Percentiles rank a stretch among this genome's conserved stretches.
These are phyloP conservation scores for Ziziphus jujuba DNA, from an alignment of 306 rosid genomes.

Conservation along the genomic window DNA sequence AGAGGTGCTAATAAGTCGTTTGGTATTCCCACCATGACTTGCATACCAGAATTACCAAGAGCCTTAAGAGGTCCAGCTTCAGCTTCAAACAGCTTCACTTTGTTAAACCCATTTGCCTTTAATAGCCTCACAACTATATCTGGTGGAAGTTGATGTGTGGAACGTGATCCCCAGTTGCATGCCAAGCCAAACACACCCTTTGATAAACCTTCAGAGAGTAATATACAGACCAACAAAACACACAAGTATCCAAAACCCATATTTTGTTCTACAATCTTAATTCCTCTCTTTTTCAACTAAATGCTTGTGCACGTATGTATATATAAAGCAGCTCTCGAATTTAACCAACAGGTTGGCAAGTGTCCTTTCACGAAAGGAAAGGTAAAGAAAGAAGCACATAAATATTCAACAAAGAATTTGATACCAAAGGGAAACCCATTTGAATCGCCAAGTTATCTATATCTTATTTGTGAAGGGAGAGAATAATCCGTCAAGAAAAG, in stretches of 20 bases:
- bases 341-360: neutral
- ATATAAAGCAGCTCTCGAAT: conserved; percentile 26
- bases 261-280: conserved; percentile 3
- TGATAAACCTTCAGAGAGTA: conserved; percentile 34
- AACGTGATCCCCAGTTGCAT: conserved; percentile 81
- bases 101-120: conserved; percentile 78
- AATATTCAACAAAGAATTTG: conserved; percentile 47
- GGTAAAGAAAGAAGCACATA: conserved; percentile 68
- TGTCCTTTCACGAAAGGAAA: conserved; percentile 56
- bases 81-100: conserved; percentile 92
- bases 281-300: neutral
- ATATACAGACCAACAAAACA: conserved; percentile 45
- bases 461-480: conserved; percentile 23
- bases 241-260: conserved; percentile 50
- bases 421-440: conserved; percentile 41
- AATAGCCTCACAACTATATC: conserved; percentile 59
- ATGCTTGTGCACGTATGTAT: conserved; percentile 5
- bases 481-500: conserved; percentile 54
- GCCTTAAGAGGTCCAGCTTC: conserved; percentile 71
- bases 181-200: conserved; percentile 59
- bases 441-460: conserved; percentile 22
- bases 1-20: conserved; percentile 71
- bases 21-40: conserved; percentile 91
- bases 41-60: conserved; percentile 71
- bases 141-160: conserved; percentile 70